These are phyloP conservation scores for Globisporangium orthogonon DNA, from an alignment of 352 stramenopile genomes.

Conservation along the genomic window DNA sequence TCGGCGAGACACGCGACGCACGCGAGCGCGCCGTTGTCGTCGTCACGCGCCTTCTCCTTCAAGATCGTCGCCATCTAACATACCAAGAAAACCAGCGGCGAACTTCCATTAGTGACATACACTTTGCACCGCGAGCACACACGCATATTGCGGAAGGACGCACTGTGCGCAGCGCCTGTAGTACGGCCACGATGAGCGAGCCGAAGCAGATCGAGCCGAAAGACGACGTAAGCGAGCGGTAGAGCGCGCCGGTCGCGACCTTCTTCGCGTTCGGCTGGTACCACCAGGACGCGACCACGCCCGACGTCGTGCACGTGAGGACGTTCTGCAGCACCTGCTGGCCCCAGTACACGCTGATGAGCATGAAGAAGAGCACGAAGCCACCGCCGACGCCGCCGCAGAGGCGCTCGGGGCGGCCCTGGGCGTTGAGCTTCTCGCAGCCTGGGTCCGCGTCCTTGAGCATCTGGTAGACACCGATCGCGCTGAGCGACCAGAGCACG, in stretches of 20 bases:
- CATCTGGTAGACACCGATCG: slow-evolving; percentile 66
- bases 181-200: slow-evolving; percentile 81
- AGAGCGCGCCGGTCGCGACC: slow-evolving; percentile 59
- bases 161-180: slow-evolving; percentile 74
- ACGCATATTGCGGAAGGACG: background rate
- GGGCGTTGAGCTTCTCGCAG: slow-evolving; percentile 38
- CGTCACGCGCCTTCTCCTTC: slow-evolving; percentile 59
- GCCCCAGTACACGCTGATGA: slow-evolving; percentile 81
- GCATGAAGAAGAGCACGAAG: slow-evolving; percentile 70
- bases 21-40: slow-evolving; percentile 68
- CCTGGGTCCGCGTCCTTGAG: slow-evolving; percentile 59
- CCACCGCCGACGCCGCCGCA: slow-evolving; percentile 59
- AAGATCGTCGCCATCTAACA: slow-evolving; percentile 53
- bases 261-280: slow-evolving; percentile 60
- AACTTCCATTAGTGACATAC: background rate
- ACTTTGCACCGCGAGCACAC: background rate
- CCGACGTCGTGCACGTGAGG: slow-evolving; percentile 71
- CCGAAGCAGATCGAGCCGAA: slow-evolving; percentile 83
- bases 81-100: background rate
- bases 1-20: slow-evolving; percentile 84
- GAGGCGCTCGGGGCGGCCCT: slow-evolving; percentile 19
- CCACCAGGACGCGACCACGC: slow-evolving; percentile 81
- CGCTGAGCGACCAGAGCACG: slow-evolving; percentile 56
- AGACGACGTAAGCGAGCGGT: slow-evolving; percentile 73
- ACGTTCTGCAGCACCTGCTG: slow-evolving; percentile 85